Base-by-base conservation (phyloP, 371 early-diverging fungal species). In the Batrachochytrium dendrobatidis region DNA sequence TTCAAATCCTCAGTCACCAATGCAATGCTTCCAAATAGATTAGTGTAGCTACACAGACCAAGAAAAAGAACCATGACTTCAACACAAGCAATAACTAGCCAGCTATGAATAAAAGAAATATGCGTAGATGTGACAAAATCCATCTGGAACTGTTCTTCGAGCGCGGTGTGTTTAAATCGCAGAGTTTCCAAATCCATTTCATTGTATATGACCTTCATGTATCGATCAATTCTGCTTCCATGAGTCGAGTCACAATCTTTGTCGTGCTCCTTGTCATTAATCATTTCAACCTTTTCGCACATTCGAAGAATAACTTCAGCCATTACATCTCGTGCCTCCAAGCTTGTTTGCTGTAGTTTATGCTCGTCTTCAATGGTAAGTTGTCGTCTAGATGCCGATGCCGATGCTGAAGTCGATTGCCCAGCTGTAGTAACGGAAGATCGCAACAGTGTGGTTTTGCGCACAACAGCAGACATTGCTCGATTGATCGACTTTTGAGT, bases 51-150 rank as follows among this genome's bases (percentile, higher is more conserved):
- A 35, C 52, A 55, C 17, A 64, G 49, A 4, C 46, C 60, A 32
- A 64, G 55, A 18, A 29, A 52, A 30, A 65, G 39, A n/a, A 73
- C 31, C 15, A 69, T 25, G 2, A 65, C 29, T 56, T 73, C 63
- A 53, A 65, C 43, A 18, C 61, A n/a, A 24, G 70, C 50, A 1
- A 58, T 65, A 12, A 54, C 34, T 1, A 58, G 53, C 2, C 57
- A 54, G 20, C 44, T 49, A 10, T 51, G 30, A 44, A 66, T 34
- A 60, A 64, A 67, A n/a, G 25, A 24, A 6, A 35, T 24, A 24
- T 51, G 51, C 4, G 65, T 63, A 15, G 50, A 55, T 26, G 56
- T 32, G 30, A 58, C 61, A 18, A 53, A 56, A 45, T 73, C 73
- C 22, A 34, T 24, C 1, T 58, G 48, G 48, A 62, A 73, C 56